Evolutionary conservation across 139 green algal genomes (phyloP), one percentile per base, ranked within the genome.

Genomic region (Micractinium conductrix): DNA sequence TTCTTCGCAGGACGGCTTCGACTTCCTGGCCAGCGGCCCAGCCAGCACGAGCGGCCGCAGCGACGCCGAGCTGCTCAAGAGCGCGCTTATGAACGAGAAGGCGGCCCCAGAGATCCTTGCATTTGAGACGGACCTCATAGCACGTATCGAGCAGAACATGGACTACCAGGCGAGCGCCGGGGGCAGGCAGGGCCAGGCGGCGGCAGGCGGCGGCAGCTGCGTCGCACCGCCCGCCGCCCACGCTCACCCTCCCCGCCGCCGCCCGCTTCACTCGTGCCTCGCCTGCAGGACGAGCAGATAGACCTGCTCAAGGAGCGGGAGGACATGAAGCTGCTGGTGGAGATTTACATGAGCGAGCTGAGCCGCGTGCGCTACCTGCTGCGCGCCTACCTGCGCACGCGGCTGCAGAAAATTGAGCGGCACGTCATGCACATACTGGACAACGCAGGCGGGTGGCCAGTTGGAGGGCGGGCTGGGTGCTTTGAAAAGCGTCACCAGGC

Each of bases 371-470:
- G 83, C 33, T 93, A 91, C 80, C 60, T 91, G 69, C 62, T 93
- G 69, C 83, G 87, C 26, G 75, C 45, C n/a, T 93, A 93, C 84
- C 81, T 85, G 21, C 81, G 88, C 4, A 55, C 55, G 17, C 86
- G 90, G 17, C 70, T 93, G 44, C 68, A 81, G 16, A 93, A 93
- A 55, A 72, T 92, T 38, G 88, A 93, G 68, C 68, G 72, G 62
- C 83, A 87, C n/a, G 85, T 86, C 7, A 86, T 92, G 88, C 75
- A 90, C 69, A 74, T 87, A 22, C 62, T 93, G 37, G 90, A 92
- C 35, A 85, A 84, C 5, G 43, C 73, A 10, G 78, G 83, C 73
- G 81, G 63, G 68, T n/a, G n/a, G n/a, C n/a, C n/a, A n/a, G n/a
- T n/a, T n/a, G n/a, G n/a, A n/a, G n/a, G n/a, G n/a, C n/a, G n/a